Conservation (phyloP, 78 protist genomes). For the Chrysochromulina parva region DNA sequence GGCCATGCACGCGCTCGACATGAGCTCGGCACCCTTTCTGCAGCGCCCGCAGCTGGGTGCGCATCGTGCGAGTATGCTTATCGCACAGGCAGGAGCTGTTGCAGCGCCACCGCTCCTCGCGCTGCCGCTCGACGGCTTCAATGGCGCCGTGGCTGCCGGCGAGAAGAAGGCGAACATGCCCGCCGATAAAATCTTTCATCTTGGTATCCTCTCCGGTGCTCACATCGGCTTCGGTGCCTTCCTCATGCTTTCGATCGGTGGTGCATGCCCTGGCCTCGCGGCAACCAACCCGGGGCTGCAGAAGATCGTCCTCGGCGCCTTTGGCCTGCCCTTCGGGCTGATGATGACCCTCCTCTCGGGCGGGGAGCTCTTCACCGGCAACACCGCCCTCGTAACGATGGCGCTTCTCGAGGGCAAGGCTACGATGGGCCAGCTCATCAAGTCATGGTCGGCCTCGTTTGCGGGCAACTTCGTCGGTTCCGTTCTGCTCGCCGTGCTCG, state of each 20-base stretch:
- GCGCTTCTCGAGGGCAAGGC: not conserved
- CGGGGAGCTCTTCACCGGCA: constrained; percentile 27
- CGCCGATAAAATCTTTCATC: not conserved
- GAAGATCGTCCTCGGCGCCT: not conserved
- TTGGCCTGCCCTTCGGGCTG: constrained; percentile 11
- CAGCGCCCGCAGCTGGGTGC: no score
- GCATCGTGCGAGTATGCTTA: no score
- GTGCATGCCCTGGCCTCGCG: not conserved
- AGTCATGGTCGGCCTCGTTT: not conserved
- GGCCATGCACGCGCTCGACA: no score
- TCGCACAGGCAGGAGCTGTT: no score
- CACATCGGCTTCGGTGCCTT: constrained; percentile 16
- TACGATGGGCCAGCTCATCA: not conserved
- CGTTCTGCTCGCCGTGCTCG: no score
- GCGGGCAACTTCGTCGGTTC: not conserved
- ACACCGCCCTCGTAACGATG: constrained; percentile 5
- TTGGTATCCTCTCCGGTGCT: not conserved
- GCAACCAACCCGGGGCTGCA: constrained; percentile 2
- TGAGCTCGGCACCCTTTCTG: no score
- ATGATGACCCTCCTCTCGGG: constrained; percentile 13
- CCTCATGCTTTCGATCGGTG: not conserved
- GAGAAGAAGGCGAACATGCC: not conserved
- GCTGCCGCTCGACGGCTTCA: no score
- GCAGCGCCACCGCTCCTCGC: no score
- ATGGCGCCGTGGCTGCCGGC: not conserved